These are phyloP conservation scores for Botryosphaeria dothidea DNA, from an alignment of 2,329 filamentous ascomycete species.

Conservation along the genomic window DNA sequence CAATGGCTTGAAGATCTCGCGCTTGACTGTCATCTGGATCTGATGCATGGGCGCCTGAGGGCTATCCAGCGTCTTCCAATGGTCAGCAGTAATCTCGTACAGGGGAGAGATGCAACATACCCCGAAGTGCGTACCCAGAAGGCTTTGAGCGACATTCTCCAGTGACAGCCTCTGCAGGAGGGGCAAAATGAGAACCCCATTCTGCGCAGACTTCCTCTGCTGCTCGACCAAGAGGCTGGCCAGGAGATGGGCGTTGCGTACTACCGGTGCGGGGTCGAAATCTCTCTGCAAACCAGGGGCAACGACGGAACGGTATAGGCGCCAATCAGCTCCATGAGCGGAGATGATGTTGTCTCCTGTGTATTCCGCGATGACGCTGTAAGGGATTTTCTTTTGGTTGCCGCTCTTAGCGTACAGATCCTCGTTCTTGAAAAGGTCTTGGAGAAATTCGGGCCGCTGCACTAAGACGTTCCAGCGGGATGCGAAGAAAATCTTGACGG, in stretches of 20 bases:
- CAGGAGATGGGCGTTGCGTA: constrained; percentile 28
- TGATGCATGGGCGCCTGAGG: constrained; percentile 9
- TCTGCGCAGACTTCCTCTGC: constrained; percentile 24
- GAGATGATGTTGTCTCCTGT: constrained; percentile 39
- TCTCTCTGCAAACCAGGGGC: constrained; percentile 32
- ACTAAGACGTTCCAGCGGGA: constrained; percentile 53
- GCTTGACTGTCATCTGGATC: neutral
- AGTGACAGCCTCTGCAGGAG: constrained; percentile 40
- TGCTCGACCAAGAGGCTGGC: constrained; percentile 32
- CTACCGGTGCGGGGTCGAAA: constrained; percentile 25
- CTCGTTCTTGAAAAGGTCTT: constrained; percentile 39
- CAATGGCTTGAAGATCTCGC: constrained; percentile 15
- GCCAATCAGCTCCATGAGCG: constrained; percentile 34
- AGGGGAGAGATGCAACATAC: neutral
- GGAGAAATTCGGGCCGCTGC: constrained; percentile 45
- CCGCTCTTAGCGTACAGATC: constrained; percentile 34
- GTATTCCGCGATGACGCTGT: constrained; percentile 31
- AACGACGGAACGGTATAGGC: constrained; percentile 30
- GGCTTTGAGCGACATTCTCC: constrained; percentile 37
- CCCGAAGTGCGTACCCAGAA: constrained; percentile 25
- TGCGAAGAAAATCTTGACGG: constrained; percentile 52
- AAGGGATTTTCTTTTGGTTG: constrained; percentile 35
- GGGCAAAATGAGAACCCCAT: constrained; percentile 32
- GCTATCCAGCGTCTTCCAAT: neutral
- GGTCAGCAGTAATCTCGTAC: neutral